phyloP scores from a whole-genome alignment of 345 rosid genomes.

The Gossypium thurberi region DNA sequence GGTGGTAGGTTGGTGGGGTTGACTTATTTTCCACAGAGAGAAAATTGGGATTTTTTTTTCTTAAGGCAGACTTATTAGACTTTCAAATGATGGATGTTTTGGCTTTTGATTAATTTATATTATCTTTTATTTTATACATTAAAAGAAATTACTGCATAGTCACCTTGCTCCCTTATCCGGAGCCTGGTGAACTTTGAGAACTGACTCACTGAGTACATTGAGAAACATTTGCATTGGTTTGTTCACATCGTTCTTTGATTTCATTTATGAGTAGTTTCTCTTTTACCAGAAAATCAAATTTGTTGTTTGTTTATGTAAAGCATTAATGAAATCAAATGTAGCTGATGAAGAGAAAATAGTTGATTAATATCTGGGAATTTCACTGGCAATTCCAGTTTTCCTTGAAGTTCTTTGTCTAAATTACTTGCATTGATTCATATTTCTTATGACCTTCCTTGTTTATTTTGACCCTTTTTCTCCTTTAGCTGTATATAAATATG shows the following conservation, averaged over 20 bases:
- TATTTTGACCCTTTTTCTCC: neutral
- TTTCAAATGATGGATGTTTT: constrained; percentile 10
- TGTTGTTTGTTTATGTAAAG: neutral
- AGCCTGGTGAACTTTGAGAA: constrained; percentile 12
- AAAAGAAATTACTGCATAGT: neutral
- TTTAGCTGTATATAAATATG: neutral
- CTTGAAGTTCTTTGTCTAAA: neutral
- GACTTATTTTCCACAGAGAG: constrained; percentile 43
- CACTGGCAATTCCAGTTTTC: neutral
- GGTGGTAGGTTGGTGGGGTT: constrained; percentile 86
- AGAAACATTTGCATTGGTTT: neutral
- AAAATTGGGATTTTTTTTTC: constrained; percentile 20
- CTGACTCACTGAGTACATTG: neutral
- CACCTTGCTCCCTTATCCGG: constrained; percentile 19
- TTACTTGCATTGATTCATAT: neutral
- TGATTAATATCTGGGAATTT: constrained; percentile 6
- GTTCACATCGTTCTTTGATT: neutral
- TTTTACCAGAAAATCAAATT: neutral
- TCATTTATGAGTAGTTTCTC: neutral
- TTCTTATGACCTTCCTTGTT: neutral
- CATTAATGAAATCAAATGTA: neutral
- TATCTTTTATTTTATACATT: constrained; percentile 4
- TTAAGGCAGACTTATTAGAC: constrained; percentile 8
- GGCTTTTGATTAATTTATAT: constrained; percentile 16
- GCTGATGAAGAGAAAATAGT: neutral